These are phyloP conservation scores for Cinchona pubescens DNA, from an alignment of 257 asterid genomes.

Conservation along the genomic window DNA sequence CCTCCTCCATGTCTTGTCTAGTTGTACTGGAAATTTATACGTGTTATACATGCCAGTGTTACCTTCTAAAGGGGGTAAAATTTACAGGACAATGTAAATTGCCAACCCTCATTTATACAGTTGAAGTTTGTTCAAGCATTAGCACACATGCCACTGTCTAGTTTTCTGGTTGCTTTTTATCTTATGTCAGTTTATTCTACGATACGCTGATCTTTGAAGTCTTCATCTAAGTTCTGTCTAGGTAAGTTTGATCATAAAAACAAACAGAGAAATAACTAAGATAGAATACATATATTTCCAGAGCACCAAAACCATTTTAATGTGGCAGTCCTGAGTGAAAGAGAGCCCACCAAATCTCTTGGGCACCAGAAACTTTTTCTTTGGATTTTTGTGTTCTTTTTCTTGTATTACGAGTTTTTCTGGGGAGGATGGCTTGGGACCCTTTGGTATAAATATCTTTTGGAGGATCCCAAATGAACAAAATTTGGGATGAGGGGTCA, in stretches of 20 bases:
- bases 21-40: background rate
- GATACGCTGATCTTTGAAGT: background rate
- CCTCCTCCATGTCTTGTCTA: background rate
- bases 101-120: background rate
- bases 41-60: background rate
- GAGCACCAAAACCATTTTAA: background rate
- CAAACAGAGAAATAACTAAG: background rate
- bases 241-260: too few species aligned
- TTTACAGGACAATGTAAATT: background rate
- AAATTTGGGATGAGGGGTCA: slow-evolving; percentile 16
- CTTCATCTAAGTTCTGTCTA: background rate
- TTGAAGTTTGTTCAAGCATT: background rate
- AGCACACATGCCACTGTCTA: background rate
- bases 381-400: background rate
- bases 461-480: slow-evolving; percentile 14
- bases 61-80: background rate
- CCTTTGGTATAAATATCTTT: background rate
- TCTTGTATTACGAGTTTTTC: background rate
- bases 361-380: background rate
- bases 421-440: background rate
- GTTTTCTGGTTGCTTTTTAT: background rate
- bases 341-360: slow-evolving; percentile 13
- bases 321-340: background rate
- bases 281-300: background rate
- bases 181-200: background rate